Base-by-base conservation (phyloP, 2,329 filamentous ascomycete genomes). In the Beauveria caledonica region DNA sequence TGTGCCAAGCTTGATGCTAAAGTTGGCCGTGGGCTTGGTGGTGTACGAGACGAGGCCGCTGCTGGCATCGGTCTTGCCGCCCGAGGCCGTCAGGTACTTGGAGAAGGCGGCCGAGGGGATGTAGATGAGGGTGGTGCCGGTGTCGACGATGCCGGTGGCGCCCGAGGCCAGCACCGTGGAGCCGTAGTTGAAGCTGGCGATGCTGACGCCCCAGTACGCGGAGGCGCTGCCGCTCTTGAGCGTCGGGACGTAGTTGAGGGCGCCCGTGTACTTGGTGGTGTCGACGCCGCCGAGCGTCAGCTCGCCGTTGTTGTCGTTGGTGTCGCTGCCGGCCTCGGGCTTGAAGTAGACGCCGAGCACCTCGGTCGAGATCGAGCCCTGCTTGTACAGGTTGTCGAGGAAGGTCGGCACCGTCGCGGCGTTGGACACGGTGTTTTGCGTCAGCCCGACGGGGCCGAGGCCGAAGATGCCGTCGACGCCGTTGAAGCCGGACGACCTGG, bases 321-420 rank as follows among this genome's bases (percentile, higher is more conserved):
- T 64, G 58, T 67, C 67, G 61, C 64, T 65, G 48, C 67, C 68
- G 62, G 62, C 64, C 58, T 67, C 66, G 2, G 68, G 67, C 19
- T 33, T 62, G 61, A 70, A 69, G n/a, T 57, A 70, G 36, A 70
- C 66, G 61, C 68, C 68, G 13, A 70, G 66, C 4, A 70, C 67
- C 55, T 70, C 67, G 5, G 56, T 65, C 1, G 64, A 58, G 63
- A 70, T 69, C 9, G 66, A 66, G 8, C 69, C 69, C 53, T 68
- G 65, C 60, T 48, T 65, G 40, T 66, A 64, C 7, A 70, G 66
- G 62, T 70, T 70, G 62, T 69, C 64, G 60, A 68, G 13, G 44
- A 70, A 69, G 17, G 68, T 70, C 1, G 68, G 67, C 3, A 70
- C 68, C 3, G 63, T 65, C 48, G 61, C 60, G 39, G 68, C 62